Evolutionary conservation across 2,329 filamentous ascomycete genomes (phyloP).

Genomic region (Penicillium glabrum): DNA sequence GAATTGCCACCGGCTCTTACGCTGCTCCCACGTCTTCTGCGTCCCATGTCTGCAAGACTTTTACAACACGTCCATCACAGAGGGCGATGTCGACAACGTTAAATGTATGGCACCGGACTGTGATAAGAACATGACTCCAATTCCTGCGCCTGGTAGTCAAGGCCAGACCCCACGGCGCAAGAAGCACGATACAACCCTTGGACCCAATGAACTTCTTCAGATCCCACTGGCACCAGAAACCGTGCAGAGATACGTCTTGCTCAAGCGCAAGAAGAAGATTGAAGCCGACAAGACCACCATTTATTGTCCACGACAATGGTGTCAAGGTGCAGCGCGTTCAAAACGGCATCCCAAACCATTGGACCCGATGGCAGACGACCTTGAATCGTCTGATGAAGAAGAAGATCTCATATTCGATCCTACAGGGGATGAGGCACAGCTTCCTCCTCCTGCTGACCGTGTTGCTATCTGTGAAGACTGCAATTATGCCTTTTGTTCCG

Average conservation of each 20-base stretch:
- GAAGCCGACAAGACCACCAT: slow-evolving; percentile 90
- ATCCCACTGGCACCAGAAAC: slow-evolving; percentile 69
- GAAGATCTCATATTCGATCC: slow-evolving; percentile 49
- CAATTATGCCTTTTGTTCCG: slow-evolving; percentile 79
- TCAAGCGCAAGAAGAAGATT: slow-evolving; percentile 90
- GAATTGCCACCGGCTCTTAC: slow-evolving; percentile 75
- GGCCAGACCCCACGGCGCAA: slow-evolving; percentile 46
- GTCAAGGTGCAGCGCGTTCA: slow-evolving; percentile 80
- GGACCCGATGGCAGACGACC: slow-evolving; percentile 60
- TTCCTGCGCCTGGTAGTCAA: slow-evolving; percentile 13
- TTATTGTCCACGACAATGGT: slow-evolving; percentile 91
- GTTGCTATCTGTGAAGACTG: slow-evolving; percentile 88
- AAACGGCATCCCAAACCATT: slow-evolving; percentile 70
- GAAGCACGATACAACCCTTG: slow-evolving; percentile 68
- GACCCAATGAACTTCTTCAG: slow-evolving; percentile 78
- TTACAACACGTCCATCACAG: slow-evolving; percentile 82
- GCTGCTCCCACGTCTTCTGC: slow-evolving; percentile 92
- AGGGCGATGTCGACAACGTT: slow-evolving; percentile 77
- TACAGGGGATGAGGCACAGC: slow-evolving; percentile 40
- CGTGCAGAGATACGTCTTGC: slow-evolving; percentile 80
- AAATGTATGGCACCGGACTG: slow-evolving; percentile 80
- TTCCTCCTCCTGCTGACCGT: slow-evolving; percentile 60
- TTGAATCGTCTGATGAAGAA: slow-evolving; percentile 52
- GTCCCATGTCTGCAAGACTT: slow-evolving; percentile 82
- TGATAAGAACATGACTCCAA: slow-evolving; percentile 58